Conservation (phyloP, 2,329 filamentous ascomycete species). For the Cladosporium cucumerinum region DNA sequence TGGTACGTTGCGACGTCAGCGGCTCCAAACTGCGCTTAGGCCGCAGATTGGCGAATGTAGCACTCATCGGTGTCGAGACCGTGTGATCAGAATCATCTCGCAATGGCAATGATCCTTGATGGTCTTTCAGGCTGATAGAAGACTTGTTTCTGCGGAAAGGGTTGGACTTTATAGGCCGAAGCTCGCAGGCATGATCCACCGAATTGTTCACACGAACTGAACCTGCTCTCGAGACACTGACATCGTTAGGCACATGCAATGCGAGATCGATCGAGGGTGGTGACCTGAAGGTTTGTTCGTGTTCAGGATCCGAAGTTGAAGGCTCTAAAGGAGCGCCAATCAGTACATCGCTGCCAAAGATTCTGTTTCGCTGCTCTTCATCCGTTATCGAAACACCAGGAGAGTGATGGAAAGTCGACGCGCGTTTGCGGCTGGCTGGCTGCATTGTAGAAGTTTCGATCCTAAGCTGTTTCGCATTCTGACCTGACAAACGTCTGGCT, state of each 20-base stretch:
- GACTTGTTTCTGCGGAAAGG: slow-evolving; percentile 50
- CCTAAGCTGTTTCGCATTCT: slow-evolving; percentile 77
- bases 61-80: slow-evolving; percentile 70
- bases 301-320: slow-evolving; percentile 26
- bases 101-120: slow-evolving; percentile 67
- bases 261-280: slow-evolving; percentile 31
- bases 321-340: slow-evolving; percentile 22
- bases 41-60: slow-evolving; percentile 57
- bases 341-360: slow-evolving; percentile 22
- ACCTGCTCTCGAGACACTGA: slow-evolving; percentile 19
- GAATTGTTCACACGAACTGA: slow-evolving; percentile 23
- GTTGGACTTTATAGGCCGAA: slow-evolving; percentile 25
- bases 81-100: slow-evolving; percentile 58
- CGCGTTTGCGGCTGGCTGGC: slow-evolving; percentile 28
- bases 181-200: slow-evolving; percentile 27
- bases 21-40: slow-evolving; percentile 28
- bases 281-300: slow-evolving; percentile 30
- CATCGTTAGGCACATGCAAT: slow-evolving; percentile 19
- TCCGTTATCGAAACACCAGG: slow-evolving; percentile 26
- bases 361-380: slow-evolving; percentile 21
- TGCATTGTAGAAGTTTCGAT: slow-evolving; percentile 67
- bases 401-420: slow-evolving; percentile 32
- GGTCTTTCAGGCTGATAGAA: slow-evolving; percentile 62
- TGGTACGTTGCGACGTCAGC: slow-evolving; percentile 30
- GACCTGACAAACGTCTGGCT: slow-evolving; percentile 73